Conservation (phyloP, 345 rosid genomes). For the Triadica sebifera region DNA sequence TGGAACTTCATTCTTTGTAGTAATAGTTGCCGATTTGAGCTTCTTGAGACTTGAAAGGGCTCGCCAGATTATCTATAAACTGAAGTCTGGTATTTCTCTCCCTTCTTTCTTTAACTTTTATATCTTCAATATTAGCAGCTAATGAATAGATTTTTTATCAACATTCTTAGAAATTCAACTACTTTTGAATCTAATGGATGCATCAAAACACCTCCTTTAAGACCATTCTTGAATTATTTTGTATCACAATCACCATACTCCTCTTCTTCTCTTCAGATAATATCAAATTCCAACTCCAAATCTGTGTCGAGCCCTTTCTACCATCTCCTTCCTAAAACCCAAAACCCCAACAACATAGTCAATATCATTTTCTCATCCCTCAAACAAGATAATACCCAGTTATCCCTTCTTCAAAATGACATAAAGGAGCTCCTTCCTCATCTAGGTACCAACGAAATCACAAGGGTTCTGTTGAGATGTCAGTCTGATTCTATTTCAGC, state of each 20-base stretch:
- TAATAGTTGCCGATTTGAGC: too few relatives aligned
- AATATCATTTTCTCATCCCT: constrained; percentile 22
- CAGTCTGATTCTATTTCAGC: constrained; percentile 27
- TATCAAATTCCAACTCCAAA: constrained; percentile 8
- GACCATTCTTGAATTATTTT: neutral
- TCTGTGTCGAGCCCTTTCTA: constrained; percentile 22
- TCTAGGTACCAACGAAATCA: constrained; percentile 25
- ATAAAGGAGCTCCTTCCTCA: constrained; percentile 17
- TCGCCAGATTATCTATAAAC: too few relatives aligned
- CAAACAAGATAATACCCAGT: constrained; percentile 12
- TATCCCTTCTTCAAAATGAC: constrained; percentile 11
- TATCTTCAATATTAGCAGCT: neutral
- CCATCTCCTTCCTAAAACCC: constrained; percentile 25
- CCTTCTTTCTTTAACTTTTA: neutral
- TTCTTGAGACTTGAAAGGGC: too few relatives aligned
- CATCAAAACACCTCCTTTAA: neutral
- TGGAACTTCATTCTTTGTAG: too few relatives aligned
- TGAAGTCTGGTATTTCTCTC: neutral
- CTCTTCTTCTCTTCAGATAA: constrained; percentile 18
- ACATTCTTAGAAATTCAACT: neutral
- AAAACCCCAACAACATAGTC: constrained; percentile 24
- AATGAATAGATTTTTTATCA: constrained; percentile 11
- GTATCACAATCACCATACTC: neutral
- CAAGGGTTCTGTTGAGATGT: constrained; percentile 29
- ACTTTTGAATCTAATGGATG: neutral